Evolutionary conservation across 1,139 yeast genomes (phyloP).

Genomic region (Yamadazyma aaseri): DNA sequence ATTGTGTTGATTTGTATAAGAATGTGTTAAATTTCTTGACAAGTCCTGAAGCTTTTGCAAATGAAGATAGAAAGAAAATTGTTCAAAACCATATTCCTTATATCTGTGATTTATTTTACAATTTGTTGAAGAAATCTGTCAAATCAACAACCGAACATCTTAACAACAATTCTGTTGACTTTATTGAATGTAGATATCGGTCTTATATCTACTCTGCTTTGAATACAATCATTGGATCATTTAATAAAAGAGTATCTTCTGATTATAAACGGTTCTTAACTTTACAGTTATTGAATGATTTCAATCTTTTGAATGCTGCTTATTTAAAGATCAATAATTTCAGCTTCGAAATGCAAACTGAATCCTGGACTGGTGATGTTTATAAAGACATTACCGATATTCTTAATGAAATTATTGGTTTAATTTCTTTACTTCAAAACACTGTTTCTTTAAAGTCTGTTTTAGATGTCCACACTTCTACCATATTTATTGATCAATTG

Average conservation of each 20-base stretch:
- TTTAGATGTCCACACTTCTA: constrained; percentile 10
- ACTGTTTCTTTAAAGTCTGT: constrained; percentile 13
- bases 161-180: constrained; percentile 16
- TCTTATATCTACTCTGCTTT: constrained; percentile 31
- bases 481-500: constrained; percentile 22
- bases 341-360: constrained; percentile 7
- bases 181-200: constrained; percentile 25
- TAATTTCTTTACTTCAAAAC: constrained; percentile 24
- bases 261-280: constrained; percentile 17
- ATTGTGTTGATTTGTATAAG: constrained; percentile 52
- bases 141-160: constrained; percentile 14
- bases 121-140: constrained; percentile 20
- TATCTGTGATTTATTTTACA: constrained; percentile 20
- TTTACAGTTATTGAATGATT: constrained; percentile 10
- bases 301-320: constrained; percentile 10
- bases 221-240: constrained; percentile 28
- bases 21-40: constrained; percentile 53
- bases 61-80: constrained; percentile 27
- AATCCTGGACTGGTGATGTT: constrained; percentile 6
- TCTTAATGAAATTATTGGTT: constrained; percentile 11
- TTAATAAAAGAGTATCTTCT: constrained; percentile 27
- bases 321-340: constrained; percentile 9
- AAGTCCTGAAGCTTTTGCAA: constrained; percentile 49
- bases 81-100: constrained; percentile 28
- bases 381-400: constrained; percentile 11